Evolutionary conservation across 106 monocot species (phyloP), one percentile per base, ranked within the genome.

Genomic region (Phalaenopsis aphrodite): DNA sequence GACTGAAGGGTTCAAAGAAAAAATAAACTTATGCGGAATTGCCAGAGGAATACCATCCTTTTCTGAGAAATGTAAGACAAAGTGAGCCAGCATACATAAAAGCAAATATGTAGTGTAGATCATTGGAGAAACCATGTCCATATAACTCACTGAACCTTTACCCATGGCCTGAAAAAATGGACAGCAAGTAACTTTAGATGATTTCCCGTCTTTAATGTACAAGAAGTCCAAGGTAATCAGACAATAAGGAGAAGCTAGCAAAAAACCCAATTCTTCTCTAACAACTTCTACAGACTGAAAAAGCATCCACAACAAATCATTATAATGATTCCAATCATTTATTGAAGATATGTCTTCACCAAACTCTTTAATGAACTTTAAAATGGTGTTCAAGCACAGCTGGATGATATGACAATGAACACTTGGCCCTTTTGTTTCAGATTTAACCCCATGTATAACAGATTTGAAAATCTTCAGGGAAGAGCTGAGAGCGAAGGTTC

Each of bases 391-490:
- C 41, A 84, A 24, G 46, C 83, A 86, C 15, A 75, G 76, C 24
- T 76, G 77, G 23, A 76, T 81, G 3, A 30, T 39, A 19, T 78
- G 81, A 79, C 69, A 52, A 80, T 7, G 19, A 75, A 52, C 64
- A n/a, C 41, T 78, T 30, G 38, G 7, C 41, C 24, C 38, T 49
- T 79, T 88, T 3, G 84, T 18, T 81, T 87, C 86, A 52, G 75
- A 75, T 69, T 75, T 39, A 81, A 91, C 75, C 61, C 84, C 86
- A 75, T 86, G 61, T 42, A 91, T 58, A 78, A 91, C 55, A 46
- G 81, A 82, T 58, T 80, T 82, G 81, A 88, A 88, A 41, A 86
- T 80, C 58, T 79, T 88, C 49, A 84, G 81, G 16, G 78, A 80
- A 80, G 80, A 76, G 79, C 78, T 81, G 41, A 83, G 64, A 76